Percentiles rank a stretch among this genome's conserved stretches.
These are phyloP conservation scores for Zoysia pacifica DNA, from an alignment of 176 grass and related monocot species.

Conservation along the genomic window DNA sequence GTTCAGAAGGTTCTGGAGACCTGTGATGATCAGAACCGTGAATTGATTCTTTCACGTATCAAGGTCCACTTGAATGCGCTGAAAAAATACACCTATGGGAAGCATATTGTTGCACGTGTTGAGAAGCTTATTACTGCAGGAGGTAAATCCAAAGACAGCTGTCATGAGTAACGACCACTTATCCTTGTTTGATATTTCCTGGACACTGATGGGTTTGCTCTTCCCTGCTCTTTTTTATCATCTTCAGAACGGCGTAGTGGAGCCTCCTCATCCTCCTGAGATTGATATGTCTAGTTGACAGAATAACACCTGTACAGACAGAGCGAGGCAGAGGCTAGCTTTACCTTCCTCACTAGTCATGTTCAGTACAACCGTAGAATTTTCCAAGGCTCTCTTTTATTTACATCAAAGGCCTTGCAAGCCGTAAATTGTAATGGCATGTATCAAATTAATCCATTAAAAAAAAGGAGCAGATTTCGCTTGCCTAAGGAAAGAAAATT, in stretches of 20 bases:
- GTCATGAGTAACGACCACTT: neutral
- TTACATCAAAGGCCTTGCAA: slow-evolving; percentile 28
- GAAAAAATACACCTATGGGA: slow-evolving; percentile 94
- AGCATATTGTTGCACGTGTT: slow-evolving; percentile 94
- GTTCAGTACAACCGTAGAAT: slow-evolving; percentile 54
- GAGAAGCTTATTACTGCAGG: slow-evolving; percentile 92
- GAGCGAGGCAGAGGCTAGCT: slow-evolving; percentile 64
- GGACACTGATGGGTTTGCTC: neutral
- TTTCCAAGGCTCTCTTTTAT: neutral
- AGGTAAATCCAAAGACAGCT: slow-evolving; percentile 45
- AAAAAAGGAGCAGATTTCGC: slow-evolving; percentile 69
- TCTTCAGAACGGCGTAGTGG: slow-evolving; percentile 64
- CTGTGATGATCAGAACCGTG: slow-evolving; percentile 87
- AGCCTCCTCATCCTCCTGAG: slow-evolving; percentile 56
- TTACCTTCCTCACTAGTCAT: slow-evolving; percentile 52
- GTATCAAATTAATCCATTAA: slow-evolving; percentile 7
- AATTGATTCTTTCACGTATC: slow-evolving; percentile 87
- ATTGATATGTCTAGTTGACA: slow-evolving; percentile 39
- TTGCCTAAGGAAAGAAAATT: slow-evolving; percentile 59
- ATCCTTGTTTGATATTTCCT: slow-evolving; percentile 7
- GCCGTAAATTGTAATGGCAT: neutral
- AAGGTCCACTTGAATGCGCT: slow-evolving; percentile 97
- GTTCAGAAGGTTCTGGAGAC: slow-evolving; percentile 98
- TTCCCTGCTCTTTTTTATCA: neutral
- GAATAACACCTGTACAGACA: slow-evolving; percentile 92